Conservation (phyloP, 2,329 filamentous ascomycete genomes). For the Fusarium robinianum region DNA sequence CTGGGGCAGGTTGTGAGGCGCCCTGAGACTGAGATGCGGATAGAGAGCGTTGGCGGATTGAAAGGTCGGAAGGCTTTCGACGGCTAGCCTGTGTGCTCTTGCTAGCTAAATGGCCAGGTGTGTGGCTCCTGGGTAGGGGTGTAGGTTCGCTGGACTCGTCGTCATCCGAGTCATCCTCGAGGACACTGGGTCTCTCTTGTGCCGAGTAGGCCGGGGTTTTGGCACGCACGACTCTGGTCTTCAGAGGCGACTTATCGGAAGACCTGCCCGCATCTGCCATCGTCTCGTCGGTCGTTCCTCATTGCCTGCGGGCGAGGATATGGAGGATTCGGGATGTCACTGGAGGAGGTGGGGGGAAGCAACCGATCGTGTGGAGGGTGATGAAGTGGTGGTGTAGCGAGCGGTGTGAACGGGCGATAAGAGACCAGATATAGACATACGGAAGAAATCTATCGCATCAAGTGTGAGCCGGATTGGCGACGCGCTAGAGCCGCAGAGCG, state of each 20-base stretch:
- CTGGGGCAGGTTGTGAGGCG: slow-evolving; percentile 32
- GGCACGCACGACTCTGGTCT: slow-evolving; percentile 50
- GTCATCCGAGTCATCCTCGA: slow-evolving; percentile 44
- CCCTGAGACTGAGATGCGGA: slow-evolving; percentile 51
- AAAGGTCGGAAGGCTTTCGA: slow-evolving; percentile 56
- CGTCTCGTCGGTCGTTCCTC: slow-evolving; percentile 37
- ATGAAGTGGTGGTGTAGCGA: too few relatives aligned
- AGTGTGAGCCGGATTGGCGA: slow-evolving; percentile 22
- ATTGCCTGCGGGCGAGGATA: slow-evolving; percentile 35
- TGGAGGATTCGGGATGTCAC: slow-evolving; percentile 14
- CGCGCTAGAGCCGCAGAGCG: slow-evolving; percentile 12
- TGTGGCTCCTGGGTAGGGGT: slow-evolving; percentile 60
- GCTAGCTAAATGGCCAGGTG: slow-evolving; percentile 63
- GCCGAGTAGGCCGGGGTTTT: slow-evolving; percentile 49
- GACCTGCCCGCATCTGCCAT: slow-evolving; percentile 51
- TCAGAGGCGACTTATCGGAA: slow-evolving; percentile 42
- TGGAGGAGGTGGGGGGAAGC: slow-evolving; percentile 1
- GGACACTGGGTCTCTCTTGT: slow-evolving; percentile 40
- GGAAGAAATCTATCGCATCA: slow-evolving; percentile 2
- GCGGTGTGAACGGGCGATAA: slow-evolving; percentile 2
- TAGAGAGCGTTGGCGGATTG: slow-evolving; percentile 59
- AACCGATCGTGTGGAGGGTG: slow-evolving; percentile 6
- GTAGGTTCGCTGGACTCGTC: slow-evolving; percentile 43
- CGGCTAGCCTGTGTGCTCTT: slow-evolving; percentile 58
- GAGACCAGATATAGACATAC: slow-evolving; percentile 1